Evolutionary conservation across 2,329 filamentous ascomycete species (phyloP).

Genomic region (Cladobotryum protrusum): DNA sequence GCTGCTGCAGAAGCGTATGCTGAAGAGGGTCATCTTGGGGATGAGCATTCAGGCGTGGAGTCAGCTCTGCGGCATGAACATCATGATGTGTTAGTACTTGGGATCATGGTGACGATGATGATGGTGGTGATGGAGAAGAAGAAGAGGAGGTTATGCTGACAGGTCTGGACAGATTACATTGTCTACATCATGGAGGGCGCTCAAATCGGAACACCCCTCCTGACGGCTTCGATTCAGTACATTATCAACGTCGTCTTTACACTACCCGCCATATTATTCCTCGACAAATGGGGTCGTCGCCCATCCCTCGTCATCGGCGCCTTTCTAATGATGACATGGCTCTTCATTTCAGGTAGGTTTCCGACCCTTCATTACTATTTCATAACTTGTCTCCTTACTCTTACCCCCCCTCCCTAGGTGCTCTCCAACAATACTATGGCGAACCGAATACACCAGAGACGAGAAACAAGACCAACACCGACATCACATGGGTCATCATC

Average conservation of each 20-base stretch:
- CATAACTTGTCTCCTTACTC: neutral
- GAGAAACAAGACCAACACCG: conserved; percentile 32
- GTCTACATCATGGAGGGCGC: conserved; percentile 56
- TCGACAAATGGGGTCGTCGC: conserved; percentile 54
- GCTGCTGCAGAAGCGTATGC: conserved; percentile 44
- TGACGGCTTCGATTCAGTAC: conserved; percentile 58
- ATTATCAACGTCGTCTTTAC: conserved; percentile 58
- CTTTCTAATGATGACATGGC: conserved; percentile 53
- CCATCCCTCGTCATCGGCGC: conserved; percentile 49
- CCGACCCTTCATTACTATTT: neutral
- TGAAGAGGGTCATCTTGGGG: conserved; percentile 51
- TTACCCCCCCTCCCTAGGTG: conserved; percentile 25
- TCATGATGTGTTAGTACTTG: conserved; percentile 42
- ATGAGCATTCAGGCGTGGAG: conserved; percentile 55
- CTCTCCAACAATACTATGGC: conserved; percentile 55
- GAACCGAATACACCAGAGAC: conserved; percentile 37
- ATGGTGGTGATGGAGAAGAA: too few relatives aligned
- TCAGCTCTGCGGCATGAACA: conserved; percentile 55
- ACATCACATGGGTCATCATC: conserved; percentile 53
- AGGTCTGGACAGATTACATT: conserved; percentile 39
- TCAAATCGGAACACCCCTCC: conserved; percentile 48
- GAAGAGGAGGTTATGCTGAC: neutral
- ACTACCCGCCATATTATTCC: conserved; percentile 52
- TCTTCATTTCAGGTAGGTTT: conserved; percentile 51
- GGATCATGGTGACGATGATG: too few relatives aligned